phyloP scores from a whole-genome alignment of 2,329 filamentous ascomycete genomes.

The Ampelomyces quisqualis region DNA sequence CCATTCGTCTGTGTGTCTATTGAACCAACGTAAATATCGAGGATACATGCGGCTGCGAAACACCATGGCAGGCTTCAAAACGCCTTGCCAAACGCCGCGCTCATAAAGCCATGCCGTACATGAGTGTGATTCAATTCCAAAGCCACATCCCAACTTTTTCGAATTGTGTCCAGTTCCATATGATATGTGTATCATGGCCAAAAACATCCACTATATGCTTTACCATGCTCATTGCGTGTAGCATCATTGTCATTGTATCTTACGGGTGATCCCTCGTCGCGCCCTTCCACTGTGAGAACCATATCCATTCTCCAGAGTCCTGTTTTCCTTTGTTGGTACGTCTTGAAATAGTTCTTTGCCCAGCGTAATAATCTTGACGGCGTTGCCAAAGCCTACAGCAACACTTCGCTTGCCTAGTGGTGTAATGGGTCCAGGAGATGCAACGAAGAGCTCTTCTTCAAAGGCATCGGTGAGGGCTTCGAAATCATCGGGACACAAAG shows the following conservation, averaged over 20 bases:
- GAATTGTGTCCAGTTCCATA: no score
- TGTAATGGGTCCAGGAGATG: constrained; percentile 64
- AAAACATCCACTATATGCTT: neutral
- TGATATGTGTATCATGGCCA: neutral
- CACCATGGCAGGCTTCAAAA: no score
- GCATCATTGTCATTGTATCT: constrained; percentile 14
- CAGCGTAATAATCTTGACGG: constrained; percentile 68
- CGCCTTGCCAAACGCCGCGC: no score
- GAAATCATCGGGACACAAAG: constrained; percentile 32
- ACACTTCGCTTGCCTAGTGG: constrained; percentile 64
- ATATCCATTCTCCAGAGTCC: constrained; percentile 11
- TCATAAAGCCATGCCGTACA: neutral
- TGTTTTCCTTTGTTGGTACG: constrained; percentile 9
- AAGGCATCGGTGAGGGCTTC: constrained; percentile 15
- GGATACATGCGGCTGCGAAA: no score
- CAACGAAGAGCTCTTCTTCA: constrained; percentile 61
- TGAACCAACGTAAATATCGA: no score
- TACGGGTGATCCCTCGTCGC: constrained; percentile 14
- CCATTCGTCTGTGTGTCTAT: no score
- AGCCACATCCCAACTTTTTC: no score
- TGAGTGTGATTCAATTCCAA: neutral
- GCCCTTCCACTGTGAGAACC: constrained; percentile 14
- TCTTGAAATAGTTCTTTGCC: constrained; percentile 65
- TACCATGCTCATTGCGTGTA: neutral
- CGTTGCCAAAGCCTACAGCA: constrained; percentile 70